Percentiles rank a stretch among this genome's conserved stretches.
phyloP scores from a whole-genome alignment of 306 rosid genomes.

The Styphnolobium japonicum region DNA sequence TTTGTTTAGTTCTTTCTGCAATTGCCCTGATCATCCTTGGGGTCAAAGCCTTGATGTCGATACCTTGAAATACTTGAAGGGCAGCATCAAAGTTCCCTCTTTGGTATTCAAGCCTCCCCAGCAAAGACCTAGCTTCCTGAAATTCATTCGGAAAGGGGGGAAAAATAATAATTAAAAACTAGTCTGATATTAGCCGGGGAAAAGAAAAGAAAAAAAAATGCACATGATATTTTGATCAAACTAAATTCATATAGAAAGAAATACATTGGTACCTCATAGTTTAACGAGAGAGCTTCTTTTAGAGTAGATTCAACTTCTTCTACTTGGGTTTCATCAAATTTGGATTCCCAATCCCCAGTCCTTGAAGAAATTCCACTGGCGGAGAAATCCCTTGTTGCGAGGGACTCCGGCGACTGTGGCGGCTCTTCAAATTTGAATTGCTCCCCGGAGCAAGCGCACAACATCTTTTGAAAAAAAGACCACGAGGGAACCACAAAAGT shows the following conservation, averaged over 20 bases:
- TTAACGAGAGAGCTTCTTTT: conserved; percentile 81
- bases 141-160: conserved; percentile 4
- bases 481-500: background rate
- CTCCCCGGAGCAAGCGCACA: conserved; percentile 94
- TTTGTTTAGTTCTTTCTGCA: conserved; percentile 54
- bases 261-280: conserved; percentile 61
- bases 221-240: background rate
- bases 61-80: conserved; percentile 87
- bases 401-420: conserved; percentile 84
- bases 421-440: conserved; percentile 86
- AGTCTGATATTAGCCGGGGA: background rate
- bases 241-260: background rate
- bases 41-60: conserved; percentile 61
- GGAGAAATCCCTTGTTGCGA: conserved; percentile 87
- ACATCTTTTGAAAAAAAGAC: conserved; percentile 48
- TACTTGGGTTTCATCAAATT: conserved; percentile 70
- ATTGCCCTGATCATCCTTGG: conserved; percentile 72
- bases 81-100: conserved; percentile 84
- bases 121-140: conserved; percentile 89
- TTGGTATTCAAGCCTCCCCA: conserved; percentile 90
- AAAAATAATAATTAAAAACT: background rate
- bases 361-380: conserved; percentile 81
- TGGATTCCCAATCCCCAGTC: conserved; percentile 70
- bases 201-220: background rate
- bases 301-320: conserved; percentile 88